phyloP scores from a whole-genome alignment of 805 yeast species.

The Saccharomyces eubayanus region DNA sequence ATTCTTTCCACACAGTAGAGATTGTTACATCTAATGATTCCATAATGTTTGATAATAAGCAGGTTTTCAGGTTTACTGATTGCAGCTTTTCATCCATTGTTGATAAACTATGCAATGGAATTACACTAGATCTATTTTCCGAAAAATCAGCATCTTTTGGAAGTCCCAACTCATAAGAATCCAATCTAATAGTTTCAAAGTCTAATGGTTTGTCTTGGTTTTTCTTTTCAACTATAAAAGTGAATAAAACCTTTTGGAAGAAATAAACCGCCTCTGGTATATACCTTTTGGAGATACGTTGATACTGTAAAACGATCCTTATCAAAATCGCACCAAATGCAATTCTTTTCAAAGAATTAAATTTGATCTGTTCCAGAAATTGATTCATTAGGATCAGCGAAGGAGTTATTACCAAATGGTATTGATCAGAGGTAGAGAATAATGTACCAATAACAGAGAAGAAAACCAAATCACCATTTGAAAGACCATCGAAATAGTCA shows the following conservation, averaged over 20 bases:
- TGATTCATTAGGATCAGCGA: slow-evolving; percentile 66
- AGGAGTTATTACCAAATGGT: slow-evolving; percentile 86
- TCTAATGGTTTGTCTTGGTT: slow-evolving; percentile 3
- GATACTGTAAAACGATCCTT: slow-evolving; percentile 61
- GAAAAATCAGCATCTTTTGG: slow-evolving; percentile 8
- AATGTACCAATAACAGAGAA: slow-evolving; percentile 65
- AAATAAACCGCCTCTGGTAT: slow-evolving; percentile 70
- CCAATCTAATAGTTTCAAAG: slow-evolving; percentile 13
- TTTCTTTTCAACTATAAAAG: slow-evolving; percentile 28
- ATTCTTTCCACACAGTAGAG: slow-evolving; percentile 50
- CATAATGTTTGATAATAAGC: slow-evolving; percentile 25
- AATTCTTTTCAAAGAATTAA: slow-evolving; percentile 34
- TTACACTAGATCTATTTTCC: slow-evolving; percentile 2
- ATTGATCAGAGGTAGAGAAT: slow-evolving; percentile 92
- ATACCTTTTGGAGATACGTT: slow-evolving; percentile 68
- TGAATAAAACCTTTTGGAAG: slow-evolving; percentile 42
- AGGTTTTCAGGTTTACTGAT: slow-evolving; percentile 7
- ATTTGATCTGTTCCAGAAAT: slow-evolving; percentile 47
- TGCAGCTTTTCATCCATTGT: slow-evolving; percentile 27
- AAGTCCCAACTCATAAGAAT: slow-evolving; percentile 14
- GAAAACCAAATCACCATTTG: slow-evolving; percentile 50
- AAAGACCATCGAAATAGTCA: slow-evolving; percentile 32
- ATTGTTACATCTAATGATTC: slow-evolving; percentile 27
- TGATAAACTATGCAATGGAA: slow-evolving; percentile 20
- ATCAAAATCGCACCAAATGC: slow-evolving; percentile 60